Base-by-base conservation (phyloP, 2,329 filamentous ascomycete genomes). In the Xenosphaeropsis pyriputrescens region DNA sequence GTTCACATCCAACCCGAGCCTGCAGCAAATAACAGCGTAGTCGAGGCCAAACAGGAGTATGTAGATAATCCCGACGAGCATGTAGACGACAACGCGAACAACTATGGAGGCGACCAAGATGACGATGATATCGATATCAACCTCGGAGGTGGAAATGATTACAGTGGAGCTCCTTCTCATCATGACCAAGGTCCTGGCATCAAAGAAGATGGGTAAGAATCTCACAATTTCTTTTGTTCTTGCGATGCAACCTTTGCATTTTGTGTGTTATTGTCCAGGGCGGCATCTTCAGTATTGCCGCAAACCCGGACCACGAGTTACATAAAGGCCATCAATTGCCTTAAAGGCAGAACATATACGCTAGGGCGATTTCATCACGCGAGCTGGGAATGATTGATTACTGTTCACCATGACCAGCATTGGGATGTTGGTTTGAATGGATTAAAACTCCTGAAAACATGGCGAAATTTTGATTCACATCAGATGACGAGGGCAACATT, bases 131-230 rank as follows among this genome's bases (percentile, higher is more conserved):
- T 75, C 39, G 70, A 74, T 47, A 72, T 74, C 54, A 71, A 73
- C 46, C 56, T 73, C 11, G 69, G 68, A 32, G 57, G 56, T 43
- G 51, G 54, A 41, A 56, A 48, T 41, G 45, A 43, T 34, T 50
- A 52, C 44, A 48, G 52, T 42, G 47, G 49, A 32, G 39, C 51
- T 32, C 37, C 41, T 29, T 44, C 44, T 5, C 49, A 56, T 40
- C 57, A 62, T 35, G 40, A 54, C 34, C 63, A 65, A 47, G 74
- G 70, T 42, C 75, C 82, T 43, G 80, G 78, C 43, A 83, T 88
- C 40, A 93, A 93, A 61, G 85, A 93, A 73, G 85, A 93, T 56
- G 85, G 85, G 85, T 93, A 78, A 88, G 85, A 75, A 49, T 47
- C 39, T 41, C 47, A 50, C 34, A 36, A 26, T 45, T 47, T 49